These are phyloP conservation scores for Acorus gramineus DNA, from an alignment of 106 monocot genomes.

Conservation along the genomic window DNA sequence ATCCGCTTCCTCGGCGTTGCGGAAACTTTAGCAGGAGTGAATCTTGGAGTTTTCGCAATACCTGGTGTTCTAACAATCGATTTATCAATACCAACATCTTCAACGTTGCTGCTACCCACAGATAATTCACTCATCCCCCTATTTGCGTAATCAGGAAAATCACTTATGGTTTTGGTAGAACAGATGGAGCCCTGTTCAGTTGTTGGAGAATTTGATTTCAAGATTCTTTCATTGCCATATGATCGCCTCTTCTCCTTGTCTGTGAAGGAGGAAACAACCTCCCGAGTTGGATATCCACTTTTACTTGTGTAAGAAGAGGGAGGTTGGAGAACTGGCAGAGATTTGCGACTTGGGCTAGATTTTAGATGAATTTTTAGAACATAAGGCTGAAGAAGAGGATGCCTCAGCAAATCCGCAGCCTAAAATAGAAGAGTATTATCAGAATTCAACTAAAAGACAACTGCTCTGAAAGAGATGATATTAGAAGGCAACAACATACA, in stretches of 20 bases:
- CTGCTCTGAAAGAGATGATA: not conserved
- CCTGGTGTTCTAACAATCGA: conserved; percentile 10
- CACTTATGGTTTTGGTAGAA: conserved; percentile 48
- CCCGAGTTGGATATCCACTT: conserved; percentile 38
- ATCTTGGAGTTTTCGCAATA: conserved; percentile 28
- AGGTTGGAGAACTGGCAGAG: conserved; percentile 26
- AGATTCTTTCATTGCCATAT: conserved; percentile 33
- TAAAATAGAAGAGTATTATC: conserved; percentile 13
- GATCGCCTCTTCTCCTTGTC: conserved; percentile 44
- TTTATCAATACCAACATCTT: conserved; percentile 15
- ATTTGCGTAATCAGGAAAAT: conserved; percentile 23
- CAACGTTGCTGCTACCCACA: conserved; percentile 34
- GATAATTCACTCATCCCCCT: conserved; percentile 42
- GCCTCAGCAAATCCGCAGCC: conserved; percentile 85
- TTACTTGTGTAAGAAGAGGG: conserved; percentile 30
- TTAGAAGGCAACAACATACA: conserved; percentile 29
- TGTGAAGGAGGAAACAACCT: conserved; percentile 25
- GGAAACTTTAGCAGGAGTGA: conserved; percentile 38
- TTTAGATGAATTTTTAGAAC: conserved; percentile 71
- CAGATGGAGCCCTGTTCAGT: conserved; percentile 26
- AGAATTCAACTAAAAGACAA: not conserved
- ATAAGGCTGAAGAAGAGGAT: conserved; percentile 89
- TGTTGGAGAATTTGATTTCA: conserved; percentile 26
- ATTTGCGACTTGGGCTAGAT: conserved; percentile 42
- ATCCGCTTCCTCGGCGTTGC: conserved; percentile 37